Evolutionary conservation across 495 filamentous ascomycete species (phyloP).

Genomic region (Aspergillus saccharolyticus): DNA sequence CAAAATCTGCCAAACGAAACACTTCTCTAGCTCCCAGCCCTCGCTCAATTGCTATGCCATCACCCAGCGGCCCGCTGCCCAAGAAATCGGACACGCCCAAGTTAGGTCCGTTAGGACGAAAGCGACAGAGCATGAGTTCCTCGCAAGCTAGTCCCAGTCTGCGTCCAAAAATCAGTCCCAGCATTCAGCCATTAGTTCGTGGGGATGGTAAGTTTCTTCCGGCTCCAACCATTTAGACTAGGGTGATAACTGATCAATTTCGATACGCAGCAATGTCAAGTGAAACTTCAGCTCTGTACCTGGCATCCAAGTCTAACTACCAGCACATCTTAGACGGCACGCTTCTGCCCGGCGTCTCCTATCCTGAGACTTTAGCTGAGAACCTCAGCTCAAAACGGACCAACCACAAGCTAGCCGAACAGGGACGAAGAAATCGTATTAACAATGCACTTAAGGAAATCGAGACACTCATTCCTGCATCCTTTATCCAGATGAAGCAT

Average conservation of each 20-base stretch:
- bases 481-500: constrained; percentile 32
- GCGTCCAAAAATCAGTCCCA: constrained; percentile 89
- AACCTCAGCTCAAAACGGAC: constrained; percentile 95
- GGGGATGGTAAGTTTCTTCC: constrained; percentile 55
- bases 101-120: constrained; percentile 37
- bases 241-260: constrained; percentile 9
- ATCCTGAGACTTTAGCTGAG: constrained; percentile 83
- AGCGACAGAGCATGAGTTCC: constrained; percentile 72
- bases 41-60: constrained; percentile 36
- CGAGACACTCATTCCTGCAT: constrained; percentile 68
- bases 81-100: constrained; percentile 39
- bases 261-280: constrained; percentile 43
- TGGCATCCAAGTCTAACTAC: constrained; percentile 95
- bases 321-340: constrained; percentile 96
- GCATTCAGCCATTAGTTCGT: constrained; percentile 84
- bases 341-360: constrained; percentile 80
- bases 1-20: constrained; percentile 25
- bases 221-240: constrained; percentile 2
- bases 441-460: constrained; percentile 93
- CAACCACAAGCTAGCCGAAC: constrained; percentile 95
- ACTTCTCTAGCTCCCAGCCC: constrained; percentile 34
- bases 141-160: constrained; percentile 77
- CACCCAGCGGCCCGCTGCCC: constrained; percentile 38
- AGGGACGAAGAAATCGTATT: constrained; percentile 90
- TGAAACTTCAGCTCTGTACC: constrained; percentile 74